Base-by-base conservation (phyloP, 257 asterid species). In the Misopates orontium region DNA sequence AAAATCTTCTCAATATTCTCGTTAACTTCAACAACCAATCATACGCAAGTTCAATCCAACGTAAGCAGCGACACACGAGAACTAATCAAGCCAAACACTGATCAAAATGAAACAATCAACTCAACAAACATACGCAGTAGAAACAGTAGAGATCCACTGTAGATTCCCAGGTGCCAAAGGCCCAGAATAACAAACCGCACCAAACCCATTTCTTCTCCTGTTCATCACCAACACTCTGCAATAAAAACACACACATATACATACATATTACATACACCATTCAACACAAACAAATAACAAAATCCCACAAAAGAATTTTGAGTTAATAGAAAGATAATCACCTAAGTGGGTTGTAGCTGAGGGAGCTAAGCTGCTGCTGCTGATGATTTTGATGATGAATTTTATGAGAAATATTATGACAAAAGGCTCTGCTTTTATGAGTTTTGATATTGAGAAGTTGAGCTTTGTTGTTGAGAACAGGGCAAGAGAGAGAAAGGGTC, bases 141-240 rank as follows among this genome's bases (percentile, higher is more conserved):
- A 74, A 64, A 93, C 63, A 73, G 92, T 40, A 39, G 87, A 80
- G 76, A 84, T 66, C 94, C 90, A 86, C 62, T 87, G 95, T 17
- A 93, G 87, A 78, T 84, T 83, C 66, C 51, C 58, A 52, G 89
- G 80, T 49, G 87, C 24, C 49, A 92, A 77, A 64, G 88, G 83
- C 28, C 81, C 81, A 44, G 91, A 70, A 52, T 74, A 79, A 71
- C 96, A 87, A 73, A 87, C 90, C 6, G 83, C 83, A 22, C 85
- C 87, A 49, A 51, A 75, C 28, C 85, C 75, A 45, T 60, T 64
- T 55, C 78, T 48, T 60, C 58, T 82, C 75, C 66, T 75, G 60
- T 48, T 73, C 77, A 36, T 36, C 74, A 62, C 57, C 67, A 51
- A 31, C 62, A n/a, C 80, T 58, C 94, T 87, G 86, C 72, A 76